Base-by-base conservation (phyloP, 768 basidiomycete species). In the Termitomyces sp. region DNA sequence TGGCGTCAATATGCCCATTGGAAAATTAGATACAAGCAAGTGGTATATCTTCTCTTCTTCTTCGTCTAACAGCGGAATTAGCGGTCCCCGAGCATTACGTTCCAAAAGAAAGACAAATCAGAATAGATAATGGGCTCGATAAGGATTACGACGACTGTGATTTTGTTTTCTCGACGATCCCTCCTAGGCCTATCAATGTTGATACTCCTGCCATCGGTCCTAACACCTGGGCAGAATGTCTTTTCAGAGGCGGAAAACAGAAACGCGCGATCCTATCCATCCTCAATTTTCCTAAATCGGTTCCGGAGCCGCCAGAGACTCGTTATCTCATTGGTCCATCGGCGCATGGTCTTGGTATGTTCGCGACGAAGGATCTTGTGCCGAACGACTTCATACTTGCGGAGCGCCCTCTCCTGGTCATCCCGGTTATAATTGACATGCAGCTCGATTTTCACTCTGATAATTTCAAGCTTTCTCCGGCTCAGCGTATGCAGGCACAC, bases 351-450 rank as follows among this genome's bases (percentile, higher is more conserved):
- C 39, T 61, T 12, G 77, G 75, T 4, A 65, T 76, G 35, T 68
- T 77, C n/a, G 42, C 42, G n/a, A 44, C n/a, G 8, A 44, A 44
- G 42, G 58, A 68, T 20, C 66, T 78, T 54, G 63, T 65, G 33
- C 40, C 58, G 6, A 74, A 72, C 50, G 74, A 75, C 9, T 60
- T 76, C 18, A 72, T 80, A 49, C 62, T 77, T 8, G 65, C 63
- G 13, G 78, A 80, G 54, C 75, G 78, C 4, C 77, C 78, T 45
- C 40, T 44, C 5, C 18, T 44, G 18, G 24, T 20, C 24, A 9
- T 18, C 18, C 51, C 51, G 12, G 13, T 5, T 16, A 15, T 7
- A 48, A 5, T 48, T 1, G 15, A 28, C 0, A 1, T 48, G 5
- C 46, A 28, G 24, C 12, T 48, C 7, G 46, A 1, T 16, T 7